These are phyloP conservation scores for Sclerotiophoma versabilis DNA, from an alignment of 2,329 filamentous ascomycete genomes.

Conservation along the genomic window DNA sequence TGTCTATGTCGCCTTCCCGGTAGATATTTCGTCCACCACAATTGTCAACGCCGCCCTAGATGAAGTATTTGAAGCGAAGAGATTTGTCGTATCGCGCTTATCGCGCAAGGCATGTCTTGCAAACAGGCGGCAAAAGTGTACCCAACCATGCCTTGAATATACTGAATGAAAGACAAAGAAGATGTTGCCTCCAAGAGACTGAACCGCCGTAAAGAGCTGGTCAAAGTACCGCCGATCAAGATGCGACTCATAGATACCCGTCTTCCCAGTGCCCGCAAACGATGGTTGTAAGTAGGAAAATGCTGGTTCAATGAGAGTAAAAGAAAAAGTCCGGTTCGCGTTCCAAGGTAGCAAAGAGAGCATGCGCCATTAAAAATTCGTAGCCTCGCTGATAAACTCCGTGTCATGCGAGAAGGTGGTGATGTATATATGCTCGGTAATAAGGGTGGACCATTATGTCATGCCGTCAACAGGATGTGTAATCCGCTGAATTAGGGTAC, in stretches of 20 bases:
- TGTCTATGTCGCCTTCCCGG: slow-evolving; percentile 6
- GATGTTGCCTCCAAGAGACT: slow-evolving; percentile 12
- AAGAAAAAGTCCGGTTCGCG: slow-evolving; percentile 41
- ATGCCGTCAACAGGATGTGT: slow-evolving; percentile 39
- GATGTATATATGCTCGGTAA: slow-evolving; percentile 30
- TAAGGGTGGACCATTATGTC: slow-evolving; percentile 45
- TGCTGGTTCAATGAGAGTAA: slow-evolving; percentile 38
- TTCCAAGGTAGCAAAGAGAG: slow-evolving; percentile 32
- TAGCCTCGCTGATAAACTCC: slow-evolving; percentile 48
- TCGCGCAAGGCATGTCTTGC: slow-evolving; percentile 11
- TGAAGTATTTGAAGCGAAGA: slow-evolving; percentile 16
- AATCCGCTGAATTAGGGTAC: slow-evolving; percentile 29
- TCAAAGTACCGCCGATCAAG: slow-evolving; percentile 37
- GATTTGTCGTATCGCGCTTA: slow-evolving; percentile 10
- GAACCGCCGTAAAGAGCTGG: slow-evolving; percentile 27
- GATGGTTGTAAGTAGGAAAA: slow-evolving; percentile 28
- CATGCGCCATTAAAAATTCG: slow-evolving; percentile 49
- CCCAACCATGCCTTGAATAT: slow-evolving; percentile 20
- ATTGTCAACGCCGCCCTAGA: slow-evolving; percentile 16
- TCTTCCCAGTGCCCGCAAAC: slow-evolving; percentile 33
- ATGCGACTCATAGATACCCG: slow-evolving; percentile 31
- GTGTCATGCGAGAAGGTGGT: slow-evolving; percentile 44
- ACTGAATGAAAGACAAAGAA: slow-evolving; percentile 28
- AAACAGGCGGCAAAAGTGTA: slow-evolving; percentile 3
- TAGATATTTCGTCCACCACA: slow-evolving; percentile 10